A percentile compares a stretch with the other conserved stretches of the same genome.
phyloP scores from a whole-genome alignment of 2,329 filamentous ascomycete genomes.

The Fusarium ramigenum region DNA sequence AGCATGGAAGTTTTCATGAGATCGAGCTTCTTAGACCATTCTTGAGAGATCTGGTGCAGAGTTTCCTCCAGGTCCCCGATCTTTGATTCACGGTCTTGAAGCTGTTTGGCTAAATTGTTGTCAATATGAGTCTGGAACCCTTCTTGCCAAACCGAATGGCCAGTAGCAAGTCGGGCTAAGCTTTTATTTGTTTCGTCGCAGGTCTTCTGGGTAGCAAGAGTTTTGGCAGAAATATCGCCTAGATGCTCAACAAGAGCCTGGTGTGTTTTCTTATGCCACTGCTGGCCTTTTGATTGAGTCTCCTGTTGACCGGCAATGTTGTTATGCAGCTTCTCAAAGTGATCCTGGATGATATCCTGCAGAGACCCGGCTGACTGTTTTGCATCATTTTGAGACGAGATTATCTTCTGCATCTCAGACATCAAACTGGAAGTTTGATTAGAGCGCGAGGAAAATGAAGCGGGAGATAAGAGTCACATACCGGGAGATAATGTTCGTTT shows the following conservation, averaged over 20 bases:
- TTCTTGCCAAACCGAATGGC: constrained; percentile 5
- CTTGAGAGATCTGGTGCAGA: constrained; percentile 24
- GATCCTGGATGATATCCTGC: background rate
- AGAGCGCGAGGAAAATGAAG: background rate
- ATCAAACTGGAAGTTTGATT: constrained; percentile 17
- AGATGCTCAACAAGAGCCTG: constrained; percentile 12
- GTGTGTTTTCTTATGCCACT: background rate
- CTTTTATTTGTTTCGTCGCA: constrained; percentile 28
- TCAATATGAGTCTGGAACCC: constrained; percentile 7
- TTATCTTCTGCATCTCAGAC: constrained; percentile 20
- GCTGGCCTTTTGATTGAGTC: background rate
- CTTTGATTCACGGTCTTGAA: constrained; percentile 32
- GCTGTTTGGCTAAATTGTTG: constrained; percentile 23
- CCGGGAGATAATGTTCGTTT: constrained; percentile 31
- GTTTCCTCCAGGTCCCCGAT: constrained; percentile 36
- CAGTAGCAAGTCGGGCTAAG: constrained; percentile 14
- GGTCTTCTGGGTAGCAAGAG: constrained; percentile 9
- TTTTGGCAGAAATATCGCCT: constrained; percentile 6
- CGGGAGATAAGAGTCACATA: background rate
- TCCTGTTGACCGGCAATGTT: background rate
- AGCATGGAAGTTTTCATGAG: constrained; percentile 10
- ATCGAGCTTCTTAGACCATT: constrained; percentile 34
- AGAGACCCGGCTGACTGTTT: constrained; percentile 13
- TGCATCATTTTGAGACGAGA: constrained; percentile 12
- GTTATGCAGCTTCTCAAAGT: constrained; percentile 16